These are phyloP conservation scores for Lactarius hatsudake DNA, from an alignment of 768 basidiomycete genomes.

Conservation along the genomic window DNA sequence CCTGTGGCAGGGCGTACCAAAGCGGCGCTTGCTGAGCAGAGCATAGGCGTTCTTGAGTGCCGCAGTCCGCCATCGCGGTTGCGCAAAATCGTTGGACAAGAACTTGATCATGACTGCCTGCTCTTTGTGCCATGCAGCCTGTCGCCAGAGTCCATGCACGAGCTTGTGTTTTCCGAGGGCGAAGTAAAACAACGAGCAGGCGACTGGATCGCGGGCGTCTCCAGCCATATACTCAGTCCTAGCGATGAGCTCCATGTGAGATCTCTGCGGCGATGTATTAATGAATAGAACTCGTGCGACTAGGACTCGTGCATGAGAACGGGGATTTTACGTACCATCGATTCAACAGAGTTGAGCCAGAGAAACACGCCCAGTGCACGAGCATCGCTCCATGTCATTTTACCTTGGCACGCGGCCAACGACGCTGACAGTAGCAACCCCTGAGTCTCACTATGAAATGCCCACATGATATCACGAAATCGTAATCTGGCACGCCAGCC, in stretches of 20 bases:
- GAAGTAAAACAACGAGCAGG: conserved; percentile 91
- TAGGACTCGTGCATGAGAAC: conserved; percentile 1
- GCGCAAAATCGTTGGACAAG: conserved; percentile 82
- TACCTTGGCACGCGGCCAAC: conserved; percentile 68
- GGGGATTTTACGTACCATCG: conserved; percentile 53
- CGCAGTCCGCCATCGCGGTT: conserved; percentile 84
- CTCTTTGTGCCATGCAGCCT: conserved; percentile 91
- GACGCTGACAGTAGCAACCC: conserved; percentile 75
- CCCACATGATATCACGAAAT: conserved; percentile 96
- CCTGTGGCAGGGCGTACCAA: conserved; percentile 56
- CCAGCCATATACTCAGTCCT: conserved; percentile 90
- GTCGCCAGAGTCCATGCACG: conserved; percentile 94
- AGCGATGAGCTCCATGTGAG: conserved; percentile 83
- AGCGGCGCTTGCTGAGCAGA: conserved; percentile 84
- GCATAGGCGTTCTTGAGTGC: conserved; percentile 97
- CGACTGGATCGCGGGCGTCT: conserved; percentile 82
- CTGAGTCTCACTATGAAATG: conserved; percentile 93
- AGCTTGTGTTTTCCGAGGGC: conserved; percentile 90
- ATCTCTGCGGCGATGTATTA: conserved; percentile 46
- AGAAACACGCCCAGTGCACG: conserved; percentile 80
- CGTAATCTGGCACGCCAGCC: conserved; percentile 74
- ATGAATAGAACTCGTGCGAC: conserved; percentile 1
- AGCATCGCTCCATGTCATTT: conserved; percentile 90
- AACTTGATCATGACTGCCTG: conserved; percentile 89
- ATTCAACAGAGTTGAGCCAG: conserved; percentile 80